Percentiles rank a stretch among this genome's conserved stretches.
Evolutionary conservation across 176 grass and related monocot species (phyloP).

Genomic region (Cenchrus fungigraminus): DNA sequence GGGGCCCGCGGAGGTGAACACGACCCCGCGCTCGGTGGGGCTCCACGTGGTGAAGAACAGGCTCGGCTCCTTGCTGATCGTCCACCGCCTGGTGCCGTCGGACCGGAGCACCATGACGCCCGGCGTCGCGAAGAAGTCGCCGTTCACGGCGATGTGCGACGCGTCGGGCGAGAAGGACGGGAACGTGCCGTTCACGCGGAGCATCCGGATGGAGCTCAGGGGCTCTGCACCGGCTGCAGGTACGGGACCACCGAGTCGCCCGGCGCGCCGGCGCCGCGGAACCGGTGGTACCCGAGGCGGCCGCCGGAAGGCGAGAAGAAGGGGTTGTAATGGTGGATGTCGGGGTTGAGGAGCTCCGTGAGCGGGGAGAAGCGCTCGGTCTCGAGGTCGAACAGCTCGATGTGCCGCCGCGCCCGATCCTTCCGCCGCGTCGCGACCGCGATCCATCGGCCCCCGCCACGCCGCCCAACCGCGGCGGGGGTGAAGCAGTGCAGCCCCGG

Average conservation of each 20-base stretch:
- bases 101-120: constrained; percentile 58
- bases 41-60: constrained; percentile 85
- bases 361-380: constrained; percentile 55
- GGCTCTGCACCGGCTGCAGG: constrained; percentile 68
- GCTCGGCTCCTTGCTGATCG: constrained; percentile 46
- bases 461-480: constrained; percentile 50
- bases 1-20: constrained; percentile 81
- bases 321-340: constrained; percentile 89
- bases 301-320: constrained; percentile 69
- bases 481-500: constrained; percentile 83
- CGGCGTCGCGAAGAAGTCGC: constrained; percentile 65
- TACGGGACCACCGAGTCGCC: constrained; percentile 61
- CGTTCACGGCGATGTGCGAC: constrained; percentile 65
- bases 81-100: constrained; percentile 75
- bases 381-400: constrained; percentile 89
- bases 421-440: constrained; percentile 78
- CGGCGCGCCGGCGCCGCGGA: constrained; percentile 58
- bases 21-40: constrained; percentile 59
- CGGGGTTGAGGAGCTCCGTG: constrained; percentile 64
- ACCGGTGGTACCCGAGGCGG: constrained; percentile 84
- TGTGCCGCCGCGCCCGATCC: constrained; percentile 55
- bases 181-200: constrained; percentile 80
- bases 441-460: constrained; percentile 49
- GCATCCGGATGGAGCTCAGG: constrained; percentile 57
- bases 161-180: constrained; percentile 84